Evolutionary conservation across 208 protist species (phyloP), one percentile per base, ranked within the genome.

Genomic region (Crithidia expoeki): DNA sequence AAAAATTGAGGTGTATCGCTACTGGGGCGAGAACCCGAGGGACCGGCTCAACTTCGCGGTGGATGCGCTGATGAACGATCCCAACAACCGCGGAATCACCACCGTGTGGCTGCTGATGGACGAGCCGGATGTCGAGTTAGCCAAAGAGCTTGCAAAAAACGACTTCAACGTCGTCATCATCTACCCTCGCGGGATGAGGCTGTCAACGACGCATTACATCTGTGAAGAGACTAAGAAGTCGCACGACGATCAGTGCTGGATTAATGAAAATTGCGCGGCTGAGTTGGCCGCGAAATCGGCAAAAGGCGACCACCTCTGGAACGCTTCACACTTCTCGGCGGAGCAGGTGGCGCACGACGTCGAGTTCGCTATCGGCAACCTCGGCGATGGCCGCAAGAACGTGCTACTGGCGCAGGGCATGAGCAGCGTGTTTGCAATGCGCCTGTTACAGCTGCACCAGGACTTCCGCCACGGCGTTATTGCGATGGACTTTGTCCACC

Each of bases 101-200:
- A 86, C 82, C 0, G 74, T 86, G 42, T 91, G 85, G 85, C 71
- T 83, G 32, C 46, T 91, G 25, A 73, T 76, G 36, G 85, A 91
- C 50, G 58, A 77, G 27, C 62, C 33, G 38, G 58, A 77, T 23
- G 21, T 53, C 5, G 50, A 44, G 12, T 61, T 81, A 25, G 82
- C 75, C 1, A 70, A 72, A 23, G 53, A 50, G 25, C 34, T 88
- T 21, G 27, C 4, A 6, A 72, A 66, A 14, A 33, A 62, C 4
- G 60, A 72, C 27, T 69, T 88, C 6, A 80, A 84, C 34, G 83
- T 86, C 11, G 73, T 92, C 17, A n/a, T 82, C 16, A 79, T 92
- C 19, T 70, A 77, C 53, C 75, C 83, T 2, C 80, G 86, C 38
- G 86, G 86, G 25, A 72, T 68, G 21, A 67, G 71, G 38, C 44